phyloP scores from a whole-genome alignment of 2,329 filamentous ascomycete species.

The Sporothrix sp. region DNA sequence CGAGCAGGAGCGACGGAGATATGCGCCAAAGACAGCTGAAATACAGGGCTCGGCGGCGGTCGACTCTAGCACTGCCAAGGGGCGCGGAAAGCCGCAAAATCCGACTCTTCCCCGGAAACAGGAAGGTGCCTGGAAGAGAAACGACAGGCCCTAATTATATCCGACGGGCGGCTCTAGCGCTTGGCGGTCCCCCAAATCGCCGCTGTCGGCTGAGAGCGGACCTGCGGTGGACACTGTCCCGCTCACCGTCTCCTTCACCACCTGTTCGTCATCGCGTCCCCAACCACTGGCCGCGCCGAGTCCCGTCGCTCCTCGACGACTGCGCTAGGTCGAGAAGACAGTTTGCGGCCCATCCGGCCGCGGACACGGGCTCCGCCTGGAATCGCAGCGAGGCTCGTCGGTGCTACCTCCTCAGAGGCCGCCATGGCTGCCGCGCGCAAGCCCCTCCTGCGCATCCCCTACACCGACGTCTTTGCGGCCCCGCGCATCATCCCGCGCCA shows the following conservation, averaged over 20 bases:
- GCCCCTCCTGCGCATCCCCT: conserved; percentile 79
- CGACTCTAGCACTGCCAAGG: background rate
- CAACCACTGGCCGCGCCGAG: no score
- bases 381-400: no score
- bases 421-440: conserved; percentile 56
- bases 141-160: background rate
- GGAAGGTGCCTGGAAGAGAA: background rate
- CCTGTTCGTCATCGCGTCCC: background rate
- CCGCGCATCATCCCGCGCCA: conserved; percentile 64
- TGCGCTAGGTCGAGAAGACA: no score
- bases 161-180: no score
- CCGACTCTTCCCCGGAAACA: background rate
- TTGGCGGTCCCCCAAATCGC: background rate
- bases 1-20: conserved; percentile 6
- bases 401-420: no score
- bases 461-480: conserved; percentile 69
- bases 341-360: no score
- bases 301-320: no score
- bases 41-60: background rate
- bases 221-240: background rate
- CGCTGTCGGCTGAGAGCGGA: background rate
- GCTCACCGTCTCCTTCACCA: background rate
- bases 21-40: background rate
- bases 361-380: no score
- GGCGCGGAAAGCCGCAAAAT: background rate